Conservation (phyloP, 805 yeast species). For the Scheffersomyces amazonensis region DNA sequence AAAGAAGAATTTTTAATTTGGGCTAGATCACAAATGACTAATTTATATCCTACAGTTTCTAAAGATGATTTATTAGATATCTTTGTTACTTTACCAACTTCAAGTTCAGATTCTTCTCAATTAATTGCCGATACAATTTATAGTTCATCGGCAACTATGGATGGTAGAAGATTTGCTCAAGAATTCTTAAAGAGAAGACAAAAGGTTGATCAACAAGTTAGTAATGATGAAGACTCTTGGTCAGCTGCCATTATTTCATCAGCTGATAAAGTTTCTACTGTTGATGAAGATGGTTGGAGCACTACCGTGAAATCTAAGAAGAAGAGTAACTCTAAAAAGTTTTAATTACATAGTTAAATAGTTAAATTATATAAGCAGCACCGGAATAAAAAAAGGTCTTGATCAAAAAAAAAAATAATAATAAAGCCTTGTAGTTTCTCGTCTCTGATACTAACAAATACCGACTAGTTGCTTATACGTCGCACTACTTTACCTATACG, state of each 20-base stretch:
- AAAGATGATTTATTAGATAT: slow-evolving; percentile 76
- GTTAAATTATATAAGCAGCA: not conserved
- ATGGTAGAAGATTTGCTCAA: slow-evolving; percentile 89
- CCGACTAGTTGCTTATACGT: too few species aligned
- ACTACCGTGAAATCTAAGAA: slow-evolving; percentile 39
- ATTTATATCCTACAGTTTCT: slow-evolving; percentile 72
- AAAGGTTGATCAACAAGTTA: slow-evolving; percentile 57
- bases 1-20: slow-evolving; percentile 64
- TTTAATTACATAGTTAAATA: not conserved
- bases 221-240: slow-evolving; percentile 58
- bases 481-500: too few species aligned
- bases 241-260: slow-evolving; percentile 57
- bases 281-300: slow-evolving; percentile 48
- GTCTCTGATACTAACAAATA: too few species aligned
- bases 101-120: slow-evolving; percentile 66
- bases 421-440: too few species aligned
- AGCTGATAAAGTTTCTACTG: slow-evolving; percentile 34
- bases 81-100: slow-evolving; percentile 74
- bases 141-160: slow-evolving; percentile 84
- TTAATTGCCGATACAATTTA: slow-evolving; percentile 91
- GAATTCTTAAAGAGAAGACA: slow-evolving; percentile 82
- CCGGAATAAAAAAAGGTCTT: not conserved
- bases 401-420: not conserved
- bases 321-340: slow-evolving; percentile 20
- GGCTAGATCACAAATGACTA: slow-evolving; percentile 67